Evolutionary conservation across 2,329 filamentous ascomycete genomes (phyloP), one percentile per base, ranked within the genome.

Genomic region (Monilinia laxa): DNA sequence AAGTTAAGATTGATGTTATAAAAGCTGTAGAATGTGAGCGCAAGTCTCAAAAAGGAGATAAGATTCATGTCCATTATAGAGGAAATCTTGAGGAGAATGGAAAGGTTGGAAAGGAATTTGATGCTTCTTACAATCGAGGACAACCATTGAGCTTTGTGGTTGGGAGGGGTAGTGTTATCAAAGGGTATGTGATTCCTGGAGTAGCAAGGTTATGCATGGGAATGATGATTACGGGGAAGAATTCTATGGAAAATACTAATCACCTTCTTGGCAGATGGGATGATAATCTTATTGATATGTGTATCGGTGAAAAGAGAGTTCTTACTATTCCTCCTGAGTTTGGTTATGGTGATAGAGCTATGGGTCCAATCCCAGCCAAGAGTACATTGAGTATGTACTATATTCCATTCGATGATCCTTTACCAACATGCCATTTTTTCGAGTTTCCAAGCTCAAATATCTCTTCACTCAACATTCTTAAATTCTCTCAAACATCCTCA

Each of bases 281-380:
- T 74, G 80, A 96, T 77, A 94, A 94, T 60, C 84, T 98, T 51
- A 74, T 95, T 64, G 91, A 91, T 76, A 97, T 98, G 93, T 98
- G 95, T 80, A 90, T 96, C 73, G 94, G 95, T 70, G 94, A 98
- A 83, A 94, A 93, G 83, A 86, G 90, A 73, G 94, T 87, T 65
- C 81, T 99, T 78, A 97, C 90, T 25, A 95, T 99, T 66, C 92
- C 93, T n/a, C 92, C 94, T 25, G 86, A 89, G 76, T 81, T 90
- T 76, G 95, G 87, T 58, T 99, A 98, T 79, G 95, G 95, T 62
- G 81, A 89, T 70, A 84, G 87, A 64, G 83, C 79, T 49, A 85
- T 91, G 77, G 93, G 93, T 1, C 92, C 93, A 28, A 98, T 98
- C 75, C 93, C 93, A 23, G 87, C 85, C 5, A 89, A 88, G 42